Evolutionary conservation across 352 stramenopile species (phyloP), one percentile per base, ranked within the genome.

Genomic region (Globisporangium perplexum): DNA sequence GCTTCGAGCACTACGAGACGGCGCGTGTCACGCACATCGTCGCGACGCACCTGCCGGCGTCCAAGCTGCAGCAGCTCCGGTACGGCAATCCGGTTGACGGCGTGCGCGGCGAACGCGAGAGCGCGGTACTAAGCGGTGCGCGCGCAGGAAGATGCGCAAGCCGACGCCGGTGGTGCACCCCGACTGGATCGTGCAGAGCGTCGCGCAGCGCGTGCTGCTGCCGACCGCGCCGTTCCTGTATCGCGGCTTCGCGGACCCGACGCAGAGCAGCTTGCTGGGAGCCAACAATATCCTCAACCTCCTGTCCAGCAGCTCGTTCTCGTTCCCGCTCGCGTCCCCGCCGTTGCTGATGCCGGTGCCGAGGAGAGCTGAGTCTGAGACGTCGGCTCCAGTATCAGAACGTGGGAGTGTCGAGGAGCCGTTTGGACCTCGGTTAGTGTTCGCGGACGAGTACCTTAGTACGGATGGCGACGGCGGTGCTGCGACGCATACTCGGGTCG

Each of bases 121-220:
- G 30, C 30, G 30, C 30, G 30, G 0, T 12, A 8, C 30, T 35
- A 12, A 35, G 2, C 6, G 30, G 8, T 35, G 15, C 11, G 33
- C 10, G 26, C 22, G 22, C 45, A 95, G 84, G 60, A 83, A 72
- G 35, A 69, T 68, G 60, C 70, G 64, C 26, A 75, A 70, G 23
- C 71, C 72, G 12, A 68, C 79, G 43, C 92, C 87, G 0, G 84
- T 98, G 8, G 81, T 93, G 24, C 69, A 86, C 50, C 94, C 95
- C 0, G 68, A 95, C 22, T 98, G 95, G 95, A 95, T 98, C 57
- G 66, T 93, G 10, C 84, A 97, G 55, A 93, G 89, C 64, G 84
- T 97, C 15, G 62, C 87, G 39, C 63, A 80, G 35, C 66, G 75
- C 22, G 77, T 56, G 22, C 48, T 97, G 48, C 61, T 97, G 7